Evolutionary conservation across 768 basidiomycete genomes (phyloP).

Genomic region (Phaeolepiota aurea): DNA sequence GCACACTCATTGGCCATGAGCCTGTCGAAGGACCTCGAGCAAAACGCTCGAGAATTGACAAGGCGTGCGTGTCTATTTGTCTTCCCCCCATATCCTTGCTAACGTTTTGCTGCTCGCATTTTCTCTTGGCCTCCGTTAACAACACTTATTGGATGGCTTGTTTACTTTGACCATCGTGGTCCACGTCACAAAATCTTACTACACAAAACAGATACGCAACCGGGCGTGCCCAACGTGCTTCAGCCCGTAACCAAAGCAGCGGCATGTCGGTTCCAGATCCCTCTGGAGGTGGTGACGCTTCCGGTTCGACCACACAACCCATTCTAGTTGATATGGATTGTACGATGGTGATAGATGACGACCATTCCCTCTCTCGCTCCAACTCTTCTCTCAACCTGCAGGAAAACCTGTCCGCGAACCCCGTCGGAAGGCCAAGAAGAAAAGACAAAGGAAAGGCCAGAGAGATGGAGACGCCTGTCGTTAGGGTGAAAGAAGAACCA

Average conservation of each 20-base stretch:
- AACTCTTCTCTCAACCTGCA: slow-evolving; percentile 40
- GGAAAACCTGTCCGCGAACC: slow-evolving; percentile 19
- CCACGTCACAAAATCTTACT: slow-evolving; percentile 11
- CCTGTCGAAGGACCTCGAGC: slow-evolving; percentile 51
- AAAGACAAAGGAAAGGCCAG: slow-evolving; percentile 48
- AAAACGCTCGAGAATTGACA: slow-evolving; percentile 68
- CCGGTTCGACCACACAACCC: slow-evolving; percentile 30
- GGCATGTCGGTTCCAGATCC: slow-evolving; percentile 28
- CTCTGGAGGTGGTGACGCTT: slow-evolving; percentile 25
- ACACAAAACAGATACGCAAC: slow-evolving; percentile 37
- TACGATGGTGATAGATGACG: slow-evolving; percentile 49
- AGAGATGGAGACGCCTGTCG: slow-evolving; percentile 28
- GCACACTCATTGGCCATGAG: slow-evolving; percentile 56
- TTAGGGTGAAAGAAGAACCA: slow-evolving; percentile 47
- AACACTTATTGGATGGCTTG: slow-evolving; percentile 6
- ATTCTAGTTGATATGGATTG: slow-evolving; percentile 44
- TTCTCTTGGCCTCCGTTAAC: slow-evolving; percentile 13
- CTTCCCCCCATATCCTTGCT: slow-evolving; percentile 9
- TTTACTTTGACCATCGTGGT: slow-evolving; percentile 3
- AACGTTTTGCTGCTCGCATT: slow-evolving; percentile 8
- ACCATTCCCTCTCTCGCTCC: slow-evolving; percentile 54
- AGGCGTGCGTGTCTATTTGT: slow-evolving; percentile 47
- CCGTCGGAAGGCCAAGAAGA: slow-evolving; percentile 2
- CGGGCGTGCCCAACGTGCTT: slow-evolving; percentile 67
- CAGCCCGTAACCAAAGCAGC: slow-evolving; percentile 56